Base-by-base conservation (phyloP, 352 stramenopile genomes). In the Phytophthora citricola region DNA sequence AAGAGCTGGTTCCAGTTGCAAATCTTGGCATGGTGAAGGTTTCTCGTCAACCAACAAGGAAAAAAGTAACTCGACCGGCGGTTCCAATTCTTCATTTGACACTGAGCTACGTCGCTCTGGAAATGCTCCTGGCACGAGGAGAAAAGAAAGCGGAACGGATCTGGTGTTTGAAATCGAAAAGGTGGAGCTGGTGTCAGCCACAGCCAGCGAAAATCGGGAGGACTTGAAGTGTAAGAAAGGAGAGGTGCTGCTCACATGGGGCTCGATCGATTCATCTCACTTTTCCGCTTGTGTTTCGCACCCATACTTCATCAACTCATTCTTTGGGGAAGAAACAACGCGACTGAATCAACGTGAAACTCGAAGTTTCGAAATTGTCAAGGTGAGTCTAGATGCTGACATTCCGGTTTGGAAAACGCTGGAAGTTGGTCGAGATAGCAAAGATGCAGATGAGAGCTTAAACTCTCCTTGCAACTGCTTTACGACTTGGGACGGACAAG, bases 21-120 rank as follows among this genome's bases (percentile, higher is more conserved):
- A 94, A 94, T 62, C 60, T 95, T 32, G 88, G 88, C 9, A 79
- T 95, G 34, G 88, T 95, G 5, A 82, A 83, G 47, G 79, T 95
- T 20, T 70, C 72, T 11, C 38, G 76, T 48, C 58, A 85, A 36
- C 68, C 63, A 31, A 76, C 41, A 34, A 80, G 75, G 52, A 73
- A 54, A 52, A 87, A 77, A 43, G 53, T 91, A 1, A 87, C 79
- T 20, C 82, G 83, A 47, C 78, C 86, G n/a, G 79, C 88, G 10
- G 56, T 67, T 15, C 81, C 86, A 26, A 81, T 94, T 36, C 73
- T 85, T 17, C 69, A 71, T 4, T 71, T 94, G 15, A 71, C 69
- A 1, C 38, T 90, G 24, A 82, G 75, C 29, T 90, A 85, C 27
- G 60, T 83, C 11, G 78, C 75, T 3, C 64, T 93, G 15, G 83